Percentiles rank a stretch among this genome's conserved stretches.
phyloP scores from a whole-genome alignment of 2,329 filamentous ascomycete genomes.

The Talaromyces marneffei region DNA sequence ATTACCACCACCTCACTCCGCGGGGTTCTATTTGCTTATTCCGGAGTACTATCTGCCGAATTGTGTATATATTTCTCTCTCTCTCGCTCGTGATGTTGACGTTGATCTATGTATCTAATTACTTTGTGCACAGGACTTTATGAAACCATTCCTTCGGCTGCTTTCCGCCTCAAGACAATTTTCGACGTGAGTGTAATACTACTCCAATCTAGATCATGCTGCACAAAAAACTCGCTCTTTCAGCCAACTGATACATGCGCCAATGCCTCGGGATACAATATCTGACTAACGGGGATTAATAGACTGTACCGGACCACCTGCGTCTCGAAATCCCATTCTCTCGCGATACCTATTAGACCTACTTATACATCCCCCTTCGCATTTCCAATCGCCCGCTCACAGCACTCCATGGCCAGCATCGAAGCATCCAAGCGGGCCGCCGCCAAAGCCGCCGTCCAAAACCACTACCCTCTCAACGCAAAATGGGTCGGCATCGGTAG shows the following conservation, averaged over 20 bases:
- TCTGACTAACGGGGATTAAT: background rate
- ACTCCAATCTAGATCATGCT: background rate
- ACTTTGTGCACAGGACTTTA: background rate
- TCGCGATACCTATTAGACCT: background rate
- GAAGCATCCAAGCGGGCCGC: conserved; percentile 58
- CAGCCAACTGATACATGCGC: background rate
- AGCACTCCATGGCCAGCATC: conserved; percentile 35
- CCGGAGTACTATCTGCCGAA: background rate
- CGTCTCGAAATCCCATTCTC: background rate
- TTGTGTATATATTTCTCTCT: background rate
- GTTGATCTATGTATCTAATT: background rate
- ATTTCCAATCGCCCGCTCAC: background rate
- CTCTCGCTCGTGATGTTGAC: background rate
- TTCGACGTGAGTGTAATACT: background rate
- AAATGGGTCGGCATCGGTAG: conserved; percentile 60
- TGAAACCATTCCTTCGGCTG: conserved; percentile 3
- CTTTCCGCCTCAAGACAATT: background rate
- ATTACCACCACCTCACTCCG: background rate
- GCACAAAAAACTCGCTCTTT: background rate
- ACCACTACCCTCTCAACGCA: conserved; percentile 54
- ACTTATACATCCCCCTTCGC: background rate
- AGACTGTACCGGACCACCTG: background rate
- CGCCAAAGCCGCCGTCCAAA: conserved; percentile 52
- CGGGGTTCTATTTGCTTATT: background rate
- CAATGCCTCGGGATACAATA: background rate